Conservation (phyloP, 1,139 yeast species). For the Candida freyschussii region DNA sequence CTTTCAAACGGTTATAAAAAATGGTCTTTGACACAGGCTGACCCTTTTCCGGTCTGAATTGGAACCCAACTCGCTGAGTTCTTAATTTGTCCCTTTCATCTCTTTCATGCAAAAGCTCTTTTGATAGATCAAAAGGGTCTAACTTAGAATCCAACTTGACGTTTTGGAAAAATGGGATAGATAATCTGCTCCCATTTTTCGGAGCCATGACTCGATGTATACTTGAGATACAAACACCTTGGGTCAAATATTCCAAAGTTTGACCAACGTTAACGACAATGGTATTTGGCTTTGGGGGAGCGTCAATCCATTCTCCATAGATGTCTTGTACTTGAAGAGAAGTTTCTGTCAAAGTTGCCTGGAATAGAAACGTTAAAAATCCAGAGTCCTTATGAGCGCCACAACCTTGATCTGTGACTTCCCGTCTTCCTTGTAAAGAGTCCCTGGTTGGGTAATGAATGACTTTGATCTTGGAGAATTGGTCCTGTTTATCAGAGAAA, state of each 20-base stretch:
- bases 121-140: conserved; percentile 31
- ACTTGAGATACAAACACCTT: conserved; percentile 50
- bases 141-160: conserved; percentile 29
- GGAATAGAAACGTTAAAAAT: conserved; percentile 52
- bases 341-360: conserved; percentile 42
- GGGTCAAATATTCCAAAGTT: conserved; percentile 45
- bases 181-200: conserved; percentile 39
- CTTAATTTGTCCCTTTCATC: conserved; percentile 36
- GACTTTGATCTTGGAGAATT: conserved; percentile 40
- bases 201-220: conserved; percentile 52
- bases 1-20: conserved; percentile 49
- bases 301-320: conserved; percentile 56
- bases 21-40: conserved; percentile 47
- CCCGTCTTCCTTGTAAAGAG: neutral
- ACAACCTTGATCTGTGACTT: conserved; percentile 42
- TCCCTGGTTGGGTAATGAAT: conserved; percentile 37
- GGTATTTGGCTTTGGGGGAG: conserved; percentile 33
- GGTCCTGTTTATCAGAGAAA: conserved; percentile 29
- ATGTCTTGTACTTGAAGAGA: conserved; percentile 52
- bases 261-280: conserved; percentile 48
- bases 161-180: conserved; percentile 40
- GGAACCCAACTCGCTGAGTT: conserved; percentile 34
- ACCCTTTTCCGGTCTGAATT: conserved; percentile 35
- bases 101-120: conserved; percentile 29
- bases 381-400: conserved; percentile 66